Percentiles rank a stretch among this genome's conserved stretches.
phyloP scores from a whole-genome alignment of 2,329 filamentous ascomycete species.

The Monilinia fructigena region DNA sequence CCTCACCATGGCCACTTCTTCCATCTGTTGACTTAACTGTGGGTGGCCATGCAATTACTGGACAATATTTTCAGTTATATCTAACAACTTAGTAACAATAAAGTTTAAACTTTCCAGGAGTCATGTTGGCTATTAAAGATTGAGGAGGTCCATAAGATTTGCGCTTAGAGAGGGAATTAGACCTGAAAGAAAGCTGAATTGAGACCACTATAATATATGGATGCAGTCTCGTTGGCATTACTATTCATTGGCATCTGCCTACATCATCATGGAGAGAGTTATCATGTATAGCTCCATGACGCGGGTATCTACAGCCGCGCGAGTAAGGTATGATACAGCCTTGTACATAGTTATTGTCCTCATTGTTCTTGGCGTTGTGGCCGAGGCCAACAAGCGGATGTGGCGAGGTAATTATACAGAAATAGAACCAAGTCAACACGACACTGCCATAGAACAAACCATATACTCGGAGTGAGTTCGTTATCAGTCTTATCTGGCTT shows the following conservation, averaged over 20 bases:
- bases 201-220: not conserved
- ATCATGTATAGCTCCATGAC: not conserved
- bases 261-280: not conserved
- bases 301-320: not conserved
- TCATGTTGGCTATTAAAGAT: conserved; percentile 14
- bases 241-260: conserved; percentile 5
- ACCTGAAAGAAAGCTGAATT: conserved; percentile 3
- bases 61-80: not conserved
- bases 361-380: conserved; percentile 3
- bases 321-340: conserved; percentile 8
- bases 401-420: conserved; percentile 9
- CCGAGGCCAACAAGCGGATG: conserved; percentile 3
- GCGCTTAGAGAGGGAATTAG: not conserved
- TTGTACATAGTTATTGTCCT: conserved; percentile 13
- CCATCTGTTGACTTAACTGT: conserved; percentile 5
- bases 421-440: conserved; percentile 15
- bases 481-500: not conserved
- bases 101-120: not conserved
- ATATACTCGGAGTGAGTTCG: not conserved
- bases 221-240: not conserved
- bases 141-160: not conserved
- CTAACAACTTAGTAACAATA: too few relatives aligned
- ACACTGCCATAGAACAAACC: not conserved
- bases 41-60: conserved; percentile 6
- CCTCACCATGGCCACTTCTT: not conserved